Conservation (phyloP, 192 early-diverging fungal genomes). For the Podila clonocystis region DNA sequence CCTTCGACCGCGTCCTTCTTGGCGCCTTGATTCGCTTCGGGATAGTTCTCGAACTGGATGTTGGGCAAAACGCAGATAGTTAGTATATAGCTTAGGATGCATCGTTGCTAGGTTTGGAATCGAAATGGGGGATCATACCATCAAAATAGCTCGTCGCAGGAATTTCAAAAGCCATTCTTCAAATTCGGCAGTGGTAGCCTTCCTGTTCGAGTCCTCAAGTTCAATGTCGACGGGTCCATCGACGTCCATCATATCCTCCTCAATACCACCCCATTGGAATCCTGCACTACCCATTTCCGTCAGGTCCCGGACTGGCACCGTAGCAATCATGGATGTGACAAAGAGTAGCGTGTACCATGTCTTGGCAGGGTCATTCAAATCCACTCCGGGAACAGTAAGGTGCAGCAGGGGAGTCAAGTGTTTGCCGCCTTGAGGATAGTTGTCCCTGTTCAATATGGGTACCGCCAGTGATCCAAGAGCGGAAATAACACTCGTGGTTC, state of each 20-base stretch:
- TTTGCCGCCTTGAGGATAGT: constrained; percentile 88
- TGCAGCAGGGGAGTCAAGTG: constrained; percentile 82
- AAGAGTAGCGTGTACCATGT: constrained; percentile 78
- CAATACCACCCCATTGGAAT: constrained; percentile 54
- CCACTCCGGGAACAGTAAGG: constrained; percentile 88
- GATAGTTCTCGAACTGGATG: constrained; percentile 45
- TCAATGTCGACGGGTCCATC: constrained; percentile 62
- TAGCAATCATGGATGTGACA: constrained; percentile 69
- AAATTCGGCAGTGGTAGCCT: constrained; percentile 82
- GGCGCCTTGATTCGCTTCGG: constrained; percentile 22
- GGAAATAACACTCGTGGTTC: constrained; percentile 86
- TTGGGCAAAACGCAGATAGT: background rate
- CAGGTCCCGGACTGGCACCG: constrained; percentile 73
- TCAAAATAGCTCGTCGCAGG: constrained; percentile 77
- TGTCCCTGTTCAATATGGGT: constrained; percentile 75
- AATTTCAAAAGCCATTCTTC: constrained; percentile 90
- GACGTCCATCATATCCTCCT: constrained; percentile 55
- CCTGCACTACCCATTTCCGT: constrained; percentile 54
- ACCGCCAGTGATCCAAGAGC: constrained; percentile 75
- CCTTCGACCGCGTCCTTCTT: constrained; percentile 37
- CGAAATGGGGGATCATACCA: constrained; percentile 63
- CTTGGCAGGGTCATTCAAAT: constrained; percentile 92
- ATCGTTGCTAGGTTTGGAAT: background rate
- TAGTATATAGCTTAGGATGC: background rate
- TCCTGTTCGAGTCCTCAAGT: constrained; percentile 73